A percentile compares a stretch with the other conserved stretches of the same genome.
These are phyloP conservation scores for Erucastrum elatum DNA, from an alignment of 345 rosid species.

Conservation along the genomic window DNA sequence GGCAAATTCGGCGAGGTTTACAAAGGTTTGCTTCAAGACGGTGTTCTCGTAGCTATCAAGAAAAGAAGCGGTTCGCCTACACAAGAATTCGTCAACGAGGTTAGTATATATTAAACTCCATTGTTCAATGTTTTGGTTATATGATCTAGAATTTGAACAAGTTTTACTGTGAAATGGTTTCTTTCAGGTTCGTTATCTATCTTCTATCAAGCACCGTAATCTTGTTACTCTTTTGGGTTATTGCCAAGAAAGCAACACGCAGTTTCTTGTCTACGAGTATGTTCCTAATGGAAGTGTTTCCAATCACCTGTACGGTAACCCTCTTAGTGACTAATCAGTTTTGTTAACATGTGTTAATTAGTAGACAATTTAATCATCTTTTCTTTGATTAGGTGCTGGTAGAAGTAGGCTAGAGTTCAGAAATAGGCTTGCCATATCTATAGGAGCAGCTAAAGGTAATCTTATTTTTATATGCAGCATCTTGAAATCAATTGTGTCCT, in stretches of 20 bases:
- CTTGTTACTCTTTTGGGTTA: slow-evolving; percentile 87
- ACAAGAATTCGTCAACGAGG: slow-evolving; percentile 88
- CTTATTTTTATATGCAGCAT: slow-evolving; percentile 60
- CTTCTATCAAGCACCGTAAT: slow-evolving; percentile 81
- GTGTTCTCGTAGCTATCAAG: slow-evolving; percentile 88
- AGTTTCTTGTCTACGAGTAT: slow-evolving; percentile 82
- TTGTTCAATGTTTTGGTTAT: slow-evolving; percentile 1
- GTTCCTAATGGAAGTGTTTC: slow-evolving; percentile 97
- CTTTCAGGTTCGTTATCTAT: slow-evolving; percentile 75
- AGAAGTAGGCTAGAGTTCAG: slow-evolving; percentile 90
- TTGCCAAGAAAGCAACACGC: slow-evolving; percentile 80
- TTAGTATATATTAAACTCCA: slow-evolving; percentile 16
- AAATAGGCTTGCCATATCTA: slow-evolving; percentile 81
- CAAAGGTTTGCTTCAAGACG: slow-evolving; percentile 90
- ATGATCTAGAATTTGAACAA: slow-evolving; percentile 3
- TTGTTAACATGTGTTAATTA: not conserved
- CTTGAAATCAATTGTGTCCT: not conserved
- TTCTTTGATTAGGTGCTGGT: slow-evolving; percentile 50
- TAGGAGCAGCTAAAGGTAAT: slow-evolving; percentile 96
- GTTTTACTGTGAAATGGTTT: not conserved
- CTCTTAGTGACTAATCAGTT: slow-evolving; percentile 39
- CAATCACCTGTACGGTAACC: slow-evolving; percentile 95
- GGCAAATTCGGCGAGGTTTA: slow-evolving; percentile 94
- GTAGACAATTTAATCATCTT: slow-evolving; percentile 14
- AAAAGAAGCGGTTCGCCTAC: slow-evolving; percentile 71